A percentile compares a stretch with the other conserved stretches of the same genome.
These are phyloP conservation scores for Beauveria caledonica DNA, from an alignment of 2,329 filamentous ascomycete genomes.

Conservation along the genomic window DNA sequence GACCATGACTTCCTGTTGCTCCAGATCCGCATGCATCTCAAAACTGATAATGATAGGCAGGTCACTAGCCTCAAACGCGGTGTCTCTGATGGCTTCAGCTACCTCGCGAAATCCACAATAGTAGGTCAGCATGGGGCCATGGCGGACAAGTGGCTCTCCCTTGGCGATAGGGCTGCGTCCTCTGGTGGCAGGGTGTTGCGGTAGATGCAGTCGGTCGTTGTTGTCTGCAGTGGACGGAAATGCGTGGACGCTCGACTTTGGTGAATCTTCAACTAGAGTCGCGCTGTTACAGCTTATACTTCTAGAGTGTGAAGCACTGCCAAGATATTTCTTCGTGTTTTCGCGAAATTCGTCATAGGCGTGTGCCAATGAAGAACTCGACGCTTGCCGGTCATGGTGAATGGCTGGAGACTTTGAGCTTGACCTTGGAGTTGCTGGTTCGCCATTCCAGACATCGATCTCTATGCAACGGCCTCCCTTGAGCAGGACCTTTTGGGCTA, in stretches of 20 bases:
- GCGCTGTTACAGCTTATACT: constrained; percentile 32
- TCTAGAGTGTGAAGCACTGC: constrained; percentile 28
- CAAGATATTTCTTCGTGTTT: constrained; percentile 20
- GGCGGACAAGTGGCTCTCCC: constrained; percentile 71
- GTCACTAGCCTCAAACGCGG: constrained; percentile 66
- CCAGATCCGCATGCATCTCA: constrained; percentile 75
- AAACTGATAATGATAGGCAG: constrained; percentile 86
- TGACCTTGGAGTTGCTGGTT: constrained; percentile 30
- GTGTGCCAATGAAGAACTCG: constrained; percentile 34
- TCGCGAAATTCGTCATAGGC: constrained; percentile 25
- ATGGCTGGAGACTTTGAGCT: constrained; percentile 30
- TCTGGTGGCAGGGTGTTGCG: constrained; percentile 16
- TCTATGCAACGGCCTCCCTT: constrained; percentile 84
- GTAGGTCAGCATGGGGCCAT: constrained; percentile 75
- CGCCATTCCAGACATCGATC: constrained; percentile 89
- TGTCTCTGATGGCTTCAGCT: constrained; percentile 68
- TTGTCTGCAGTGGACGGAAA: constrained; percentile 25
- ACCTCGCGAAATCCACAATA: constrained; percentile 84
- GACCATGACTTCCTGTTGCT: constrained; percentile 89
- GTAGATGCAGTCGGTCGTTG: constrained; percentile 26
- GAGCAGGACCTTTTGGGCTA: constrained; percentile 51
- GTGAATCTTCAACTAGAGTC: constrained; percentile 21
- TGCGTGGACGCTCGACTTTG: constrained; percentile 23
- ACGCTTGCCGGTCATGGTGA: constrained; percentile 39
- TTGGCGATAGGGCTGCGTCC: constrained; percentile 25